A percentile compares a stretch with the other conserved stretches of the same genome.
Conservation (phyloP, 129 eudicot genomes). For the Flaveria brownii region DNA sequence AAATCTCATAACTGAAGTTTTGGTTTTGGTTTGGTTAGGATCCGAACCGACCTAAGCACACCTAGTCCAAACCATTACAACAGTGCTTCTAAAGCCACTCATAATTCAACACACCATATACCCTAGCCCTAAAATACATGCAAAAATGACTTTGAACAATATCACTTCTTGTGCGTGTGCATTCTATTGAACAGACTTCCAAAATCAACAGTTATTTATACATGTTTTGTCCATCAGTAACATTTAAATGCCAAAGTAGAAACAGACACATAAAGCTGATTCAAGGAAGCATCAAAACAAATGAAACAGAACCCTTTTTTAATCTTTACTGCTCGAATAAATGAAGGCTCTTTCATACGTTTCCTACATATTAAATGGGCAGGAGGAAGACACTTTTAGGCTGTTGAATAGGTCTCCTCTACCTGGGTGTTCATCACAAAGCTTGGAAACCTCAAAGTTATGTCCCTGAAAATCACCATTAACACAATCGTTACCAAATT, state of each 20-base stretch:
- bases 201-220: constrained; percentile 8
- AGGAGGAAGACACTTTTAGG: constrained; percentile 14
- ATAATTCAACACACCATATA: too few relatives aligned
- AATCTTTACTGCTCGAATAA: constrained; percentile 4
- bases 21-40: too few relatives aligned
- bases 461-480: constrained; percentile 41
- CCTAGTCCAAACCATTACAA: too few relatives aligned
- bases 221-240: constrained; percentile 1
- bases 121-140: too few relatives aligned
- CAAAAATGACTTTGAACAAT: too few relatives aligned
- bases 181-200: constrained; percentile 1
- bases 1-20: too few relatives aligned
- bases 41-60: too few relatives aligned
- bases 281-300: constrained; percentile 11
- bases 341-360: neutral
- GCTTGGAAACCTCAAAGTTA: constrained; percentile 48
- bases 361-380: neutral
- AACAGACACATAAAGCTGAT: constrained; percentile 13
- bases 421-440: constrained; percentile 49
- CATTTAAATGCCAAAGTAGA: constrained; percentile 15
- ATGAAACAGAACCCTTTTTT: constrained; percentile 12
- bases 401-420: constrained; percentile 36
- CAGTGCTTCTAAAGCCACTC: too few relatives aligned
- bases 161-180: too few relatives aligned
- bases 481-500: neutral